Conservation (phyloP, 1,284 basidiomycete genomes). For the Tylopilus sp. region DNA sequence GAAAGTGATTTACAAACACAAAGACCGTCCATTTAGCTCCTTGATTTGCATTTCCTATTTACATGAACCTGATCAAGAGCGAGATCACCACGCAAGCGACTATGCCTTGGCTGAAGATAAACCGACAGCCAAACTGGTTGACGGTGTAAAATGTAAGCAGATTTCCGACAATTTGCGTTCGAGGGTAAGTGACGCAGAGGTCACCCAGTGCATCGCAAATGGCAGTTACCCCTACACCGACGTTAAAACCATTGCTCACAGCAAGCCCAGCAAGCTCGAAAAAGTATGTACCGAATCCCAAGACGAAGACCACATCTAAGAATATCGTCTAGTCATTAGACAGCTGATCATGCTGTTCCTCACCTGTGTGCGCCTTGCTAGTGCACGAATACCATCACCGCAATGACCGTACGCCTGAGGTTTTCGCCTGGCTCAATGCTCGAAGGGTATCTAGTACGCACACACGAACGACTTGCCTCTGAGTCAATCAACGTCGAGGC, state of each 20-base stretch:
- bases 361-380: constrained; percentile 25
- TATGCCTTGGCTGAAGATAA: constrained; percentile 31
- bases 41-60: constrained; percentile 16
- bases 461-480: constrained; percentile 13
- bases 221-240: constrained; percentile 27
- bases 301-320: constrained; percentile 29
- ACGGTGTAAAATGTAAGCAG: constrained; percentile 27
- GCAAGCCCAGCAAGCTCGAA: constrained; percentile 32
- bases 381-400: constrained; percentile 34
- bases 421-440: constrained; percentile 21
- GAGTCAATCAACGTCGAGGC: constrained; percentile 25
- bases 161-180: constrained; percentile 25
- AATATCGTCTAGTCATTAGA: neutral
- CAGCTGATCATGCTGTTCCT: neutral
- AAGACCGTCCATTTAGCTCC: constrained; percentile 23
- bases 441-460: neutral
- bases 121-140: constrained; percentile 26
- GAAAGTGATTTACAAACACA: constrained; percentile 19
- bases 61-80: constrained; percentile 29
- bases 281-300: constrained; percentile 31
- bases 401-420: constrained; percentile 26
- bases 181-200: neutral
- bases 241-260: constrained; percentile 21
- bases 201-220: neutral
- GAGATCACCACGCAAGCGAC: constrained; percentile 22